Percentiles rank a stretch among this genome's conserved stretches.
These are phyloP conservation scores for Gryganskiella cystojenkinii DNA, from an alignment of 192 early-diverging fungal genomes.

Conservation along the genomic window DNA sequence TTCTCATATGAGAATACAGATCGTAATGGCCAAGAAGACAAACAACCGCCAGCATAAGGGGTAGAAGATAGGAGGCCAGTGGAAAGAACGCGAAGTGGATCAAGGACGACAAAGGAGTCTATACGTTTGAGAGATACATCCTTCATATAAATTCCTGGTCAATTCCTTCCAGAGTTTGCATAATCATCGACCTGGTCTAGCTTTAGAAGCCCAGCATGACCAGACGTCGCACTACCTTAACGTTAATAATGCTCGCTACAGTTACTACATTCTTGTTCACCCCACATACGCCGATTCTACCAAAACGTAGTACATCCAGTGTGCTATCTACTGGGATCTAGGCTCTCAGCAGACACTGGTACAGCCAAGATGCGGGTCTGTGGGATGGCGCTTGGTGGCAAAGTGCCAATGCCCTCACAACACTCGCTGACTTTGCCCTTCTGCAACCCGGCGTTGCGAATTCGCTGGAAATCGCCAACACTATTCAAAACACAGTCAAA, in stretches of 20 bases:
- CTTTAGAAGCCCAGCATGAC: background rate
- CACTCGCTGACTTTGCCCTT: constrained; percentile 1
- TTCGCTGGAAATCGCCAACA: constrained; percentile 5
- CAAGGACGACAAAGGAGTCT: no score
- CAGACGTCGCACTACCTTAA: background rate
- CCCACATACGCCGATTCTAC: constrained; percentile 3
- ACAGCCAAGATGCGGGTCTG: constrained; percentile 3
- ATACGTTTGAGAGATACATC: constrained; percentile 2
- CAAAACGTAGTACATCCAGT: background rate
- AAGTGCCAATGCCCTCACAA: constrained; percentile 10
- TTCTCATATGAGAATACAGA: no score
- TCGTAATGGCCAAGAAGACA: background rate
- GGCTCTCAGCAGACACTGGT: constrained; percentile 5
- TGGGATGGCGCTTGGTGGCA: constrained; percentile 11
- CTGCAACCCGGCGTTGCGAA: constrained; percentile 4
- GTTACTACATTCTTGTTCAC: constrained; percentile 4
- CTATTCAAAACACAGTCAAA: constrained; percentile 8
- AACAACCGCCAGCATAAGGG: background rate
- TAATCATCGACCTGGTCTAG: background rate
- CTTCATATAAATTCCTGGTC: constrained; percentile 2
- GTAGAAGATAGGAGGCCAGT: constrained; percentile 1
- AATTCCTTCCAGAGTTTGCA: constrained; percentile 1
- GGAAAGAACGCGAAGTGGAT: background rate
- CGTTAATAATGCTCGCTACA: background rate
- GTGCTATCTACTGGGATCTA: constrained; percentile 1